These are phyloP conservation scores for Endocarpon pusillum DNA, from an alignment of 495 filamentous ascomycete genomes.

Conservation along the genomic window DNA sequence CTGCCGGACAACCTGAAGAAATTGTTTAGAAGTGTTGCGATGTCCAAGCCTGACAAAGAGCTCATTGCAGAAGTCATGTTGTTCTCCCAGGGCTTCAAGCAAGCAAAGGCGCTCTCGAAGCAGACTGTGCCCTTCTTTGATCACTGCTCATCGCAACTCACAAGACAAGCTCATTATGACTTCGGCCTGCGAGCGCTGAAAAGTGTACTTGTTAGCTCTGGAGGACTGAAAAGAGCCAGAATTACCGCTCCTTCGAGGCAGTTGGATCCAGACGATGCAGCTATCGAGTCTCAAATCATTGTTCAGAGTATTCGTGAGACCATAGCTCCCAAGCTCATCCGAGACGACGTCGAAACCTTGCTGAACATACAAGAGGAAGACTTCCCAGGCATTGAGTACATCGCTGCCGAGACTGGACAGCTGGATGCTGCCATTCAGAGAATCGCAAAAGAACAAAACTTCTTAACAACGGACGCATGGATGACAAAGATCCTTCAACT, in stretches of 20 bases:
- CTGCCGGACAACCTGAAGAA: constrained; percentile 98
- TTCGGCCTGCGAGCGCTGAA: constrained; percentile 95
- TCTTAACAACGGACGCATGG: constrained; percentile 84
- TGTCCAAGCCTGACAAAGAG: constrained; percentile 99
- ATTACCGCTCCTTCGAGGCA: constrained; percentile 38
- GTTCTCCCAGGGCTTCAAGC: constrained; percentile 95
- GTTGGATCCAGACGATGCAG: constrained; percentile 36
- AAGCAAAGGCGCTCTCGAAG: constrained; percentile 80
- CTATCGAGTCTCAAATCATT: constrained; percentile 63
- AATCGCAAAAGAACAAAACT: constrained; percentile 63
- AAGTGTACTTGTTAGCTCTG: constrained; percentile 94
- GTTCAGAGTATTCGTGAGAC: constrained; percentile 97
- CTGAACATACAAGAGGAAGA: constrained; percentile 62
- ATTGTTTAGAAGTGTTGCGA: constrained; percentile 94
- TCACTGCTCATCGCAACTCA: constrained; percentile 57
- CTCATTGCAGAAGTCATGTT: constrained; percentile 99
- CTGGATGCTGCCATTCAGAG: constrained; percentile 67
- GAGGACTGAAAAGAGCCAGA: constrained; percentile 78
- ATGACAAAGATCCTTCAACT: constrained; percentile 92
- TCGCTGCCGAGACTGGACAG: constrained; percentile 67
- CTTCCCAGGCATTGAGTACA: constrained; percentile 86
- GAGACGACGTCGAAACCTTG: constrained; percentile 79
- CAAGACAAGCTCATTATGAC: constrained; percentile 97
- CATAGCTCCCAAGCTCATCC: constrained; percentile 91
- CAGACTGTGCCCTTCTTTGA: constrained; percentile 98